Evolutionary conservation across 75 land plant genomes (phyloP).

Genomic region (Cunninghamia lanceolata): DNA sequence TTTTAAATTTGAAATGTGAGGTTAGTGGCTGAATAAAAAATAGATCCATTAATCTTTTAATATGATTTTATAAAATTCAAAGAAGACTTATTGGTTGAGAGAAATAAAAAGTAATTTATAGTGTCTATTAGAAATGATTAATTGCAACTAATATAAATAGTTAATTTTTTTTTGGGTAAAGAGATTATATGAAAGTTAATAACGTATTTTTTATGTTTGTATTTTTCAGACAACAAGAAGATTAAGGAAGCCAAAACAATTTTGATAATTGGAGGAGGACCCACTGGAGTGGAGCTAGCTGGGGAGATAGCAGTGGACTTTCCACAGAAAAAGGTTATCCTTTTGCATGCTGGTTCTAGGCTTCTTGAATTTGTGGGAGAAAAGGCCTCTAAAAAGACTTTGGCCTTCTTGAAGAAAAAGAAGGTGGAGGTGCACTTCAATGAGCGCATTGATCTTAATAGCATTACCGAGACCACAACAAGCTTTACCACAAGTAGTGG

Average conservation of each 20-base stretch:
- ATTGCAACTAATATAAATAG: too few species aligned
- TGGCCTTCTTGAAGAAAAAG: conserved; percentile 60
- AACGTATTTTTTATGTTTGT: too few species aligned
- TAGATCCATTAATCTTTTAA: too few species aligned
- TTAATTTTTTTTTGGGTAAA: too few species aligned
- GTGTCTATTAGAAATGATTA: too few species aligned
- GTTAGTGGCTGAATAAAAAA: too few species aligned
- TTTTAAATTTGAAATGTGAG: too few species aligned
- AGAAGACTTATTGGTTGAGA: too few species aligned
- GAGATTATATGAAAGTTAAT: too few species aligned
- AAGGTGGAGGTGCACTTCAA: conserved; percentile 63
- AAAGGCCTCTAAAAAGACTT: conserved; percentile 60
- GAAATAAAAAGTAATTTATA: too few species aligned
- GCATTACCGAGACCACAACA: conserved; percentile 21
- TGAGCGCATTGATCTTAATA: conserved; percentile 37
- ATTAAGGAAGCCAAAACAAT: conserved; percentile 42
- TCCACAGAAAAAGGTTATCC: conserved; percentile 68
- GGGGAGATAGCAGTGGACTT: conserved; percentile 73
- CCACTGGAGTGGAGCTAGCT: conserved; percentile 78
- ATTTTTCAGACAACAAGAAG: conserved; percentile 22
- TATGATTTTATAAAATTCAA: too few species aligned
- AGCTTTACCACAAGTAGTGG: conserved; percentile 46
- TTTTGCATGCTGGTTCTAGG: conserved; percentile 65
- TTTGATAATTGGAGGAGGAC: conserved; percentile 84
- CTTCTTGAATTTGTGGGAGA: conserved; percentile 67